Evolutionary conservation across 2,329 filamentous ascomycete genomes (phyloP), one percentile per base, ranked within the genome.

Genomic region (Calonectria montana): DNA sequence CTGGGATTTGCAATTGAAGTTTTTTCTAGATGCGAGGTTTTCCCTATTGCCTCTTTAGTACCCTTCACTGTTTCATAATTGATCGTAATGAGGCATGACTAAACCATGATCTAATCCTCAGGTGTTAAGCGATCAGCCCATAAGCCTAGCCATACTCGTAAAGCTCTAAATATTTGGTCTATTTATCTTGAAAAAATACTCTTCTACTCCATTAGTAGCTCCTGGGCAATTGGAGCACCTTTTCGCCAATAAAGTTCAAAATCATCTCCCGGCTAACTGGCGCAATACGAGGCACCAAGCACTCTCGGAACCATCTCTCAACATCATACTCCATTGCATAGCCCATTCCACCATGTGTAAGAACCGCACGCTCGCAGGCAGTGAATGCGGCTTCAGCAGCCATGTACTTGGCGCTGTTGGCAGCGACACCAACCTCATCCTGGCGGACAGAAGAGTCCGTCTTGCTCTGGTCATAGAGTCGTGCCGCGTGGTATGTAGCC

Each of bases 191-290:
- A 23, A 35, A 16, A 25, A 45, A 45, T 31, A 43, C 2, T 65
- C 18, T 66, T 37, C 25, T 50, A 45, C 39, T 39, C 18, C n/a
- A 12, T 71, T 57, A 94, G 75, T 94, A 95, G 78, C 92, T 94
- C 70, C 91, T 86, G 1, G 93, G 93, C 29, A 94, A 77, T 4
- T 87, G 83, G n/a, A 94, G 81, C 0, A 90, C 92, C 83, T 90
- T 93, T 80, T 94, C 92, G 3, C 88, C 87, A 15, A 94, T 88
- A 80, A 91, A 94, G 75, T 94, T 94, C 85, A 94, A 84, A 65
- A 94, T 93, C 93, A 94, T 94, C 84, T 94, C 93, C 74, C 91
- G 82, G 69, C 89, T 91, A 0, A 93, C 87, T 0, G 91, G 91
- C 12, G 91, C 91, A 65, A 93, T 91, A 12, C 91, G 82, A 3